These are phyloP conservation scores for Artemisia annua DNA, from an alignment of 129 eudicot genomes.

Conservation along the genomic window DNA sequence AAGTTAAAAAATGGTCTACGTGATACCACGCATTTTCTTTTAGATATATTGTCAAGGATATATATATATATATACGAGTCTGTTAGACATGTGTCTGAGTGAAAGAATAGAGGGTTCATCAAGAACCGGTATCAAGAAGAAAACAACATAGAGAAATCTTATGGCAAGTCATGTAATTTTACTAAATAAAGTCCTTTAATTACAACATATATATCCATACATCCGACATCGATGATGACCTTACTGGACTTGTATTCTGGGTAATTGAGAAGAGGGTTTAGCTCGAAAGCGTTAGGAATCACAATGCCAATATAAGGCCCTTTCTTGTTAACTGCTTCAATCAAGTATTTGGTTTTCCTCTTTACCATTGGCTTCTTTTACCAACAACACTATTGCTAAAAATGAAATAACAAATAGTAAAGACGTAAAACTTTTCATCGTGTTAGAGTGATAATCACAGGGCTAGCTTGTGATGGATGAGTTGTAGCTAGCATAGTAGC, in stretches of 20 bases:
- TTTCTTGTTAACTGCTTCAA: constrained; percentile 29
- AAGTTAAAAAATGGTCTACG: no score
- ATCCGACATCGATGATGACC: constrained; percentile 38
- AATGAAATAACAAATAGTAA: not conserved
- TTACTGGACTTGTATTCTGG: constrained; percentile 35
- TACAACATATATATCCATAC: constrained; percentile 11
- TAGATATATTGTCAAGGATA: no score
- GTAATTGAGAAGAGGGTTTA: constrained; percentile 61
- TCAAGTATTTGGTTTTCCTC: constrained; percentile 20
- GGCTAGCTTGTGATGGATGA: no score
- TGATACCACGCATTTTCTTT: no score
- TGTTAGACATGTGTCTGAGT: no score
- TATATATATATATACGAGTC: no score
- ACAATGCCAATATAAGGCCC: constrained; percentile 64
- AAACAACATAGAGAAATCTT: not conserved
- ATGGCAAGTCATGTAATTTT: not conserved
- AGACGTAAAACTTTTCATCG: constrained; percentile 10
- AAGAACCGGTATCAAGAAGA: no score
- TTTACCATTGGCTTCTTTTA: constrained; percentile 28
- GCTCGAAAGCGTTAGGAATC: constrained; percentile 55
- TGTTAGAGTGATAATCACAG: not conserved
- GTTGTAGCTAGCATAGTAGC: no score
- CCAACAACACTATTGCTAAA: constrained; percentile 2
- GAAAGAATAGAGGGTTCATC: no score
- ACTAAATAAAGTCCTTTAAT: not conserved